phyloP scores from a whole-genome alignment of 495 filamentous ascomycete species.

The Astrocystis sublimbata region DNA sequence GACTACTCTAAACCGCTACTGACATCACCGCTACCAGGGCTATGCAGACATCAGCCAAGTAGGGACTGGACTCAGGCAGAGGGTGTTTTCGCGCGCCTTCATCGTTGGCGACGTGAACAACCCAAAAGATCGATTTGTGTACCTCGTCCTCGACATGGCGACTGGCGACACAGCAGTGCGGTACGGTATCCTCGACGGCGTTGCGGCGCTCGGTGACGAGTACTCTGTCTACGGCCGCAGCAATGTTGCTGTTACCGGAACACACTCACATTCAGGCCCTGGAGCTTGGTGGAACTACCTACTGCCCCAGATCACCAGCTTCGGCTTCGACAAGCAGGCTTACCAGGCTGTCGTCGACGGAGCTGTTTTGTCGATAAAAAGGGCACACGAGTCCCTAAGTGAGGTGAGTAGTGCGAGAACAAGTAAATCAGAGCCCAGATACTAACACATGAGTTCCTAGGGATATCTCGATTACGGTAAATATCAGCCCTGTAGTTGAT shows the following conservation, averaged over 20 bases:
- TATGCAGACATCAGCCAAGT: conserved; percentile 78
- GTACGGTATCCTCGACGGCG: conserved; percentile 75
- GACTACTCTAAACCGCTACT: background rate
- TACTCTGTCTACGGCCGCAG: conserved; percentile 65
- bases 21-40: conserved; percentile 40
- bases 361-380: conserved; percentile 74
- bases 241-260: conserved; percentile 89
- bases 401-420: conserved; percentile 49
- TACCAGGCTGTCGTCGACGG: conserved; percentile 92
- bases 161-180: conserved; percentile 88
- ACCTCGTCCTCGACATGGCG: conserved; percentile 79
- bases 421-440: background rate
- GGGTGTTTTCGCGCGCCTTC: conserved; percentile 86
- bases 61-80: conserved; percentile 80
- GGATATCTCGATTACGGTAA: conserved; percentile 50
- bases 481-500: background rate
- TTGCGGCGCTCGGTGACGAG: conserved; percentile 56
- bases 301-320: conserved; percentile 85
- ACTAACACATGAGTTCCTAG: conserved; percentile 24
- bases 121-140: conserved; percentile 76
- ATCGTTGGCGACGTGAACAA: conserved; percentile 75
- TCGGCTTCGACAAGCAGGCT: conserved; percentile 82
- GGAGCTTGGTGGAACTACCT: conserved; percentile 97
- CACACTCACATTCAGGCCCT: conserved; percentile 89
- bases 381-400: conserved; percentile 76